Evolutionary conservation across 768 basidiomycete species (phyloP).

Genomic region (Coprinopsis marcescibilis): DNA sequence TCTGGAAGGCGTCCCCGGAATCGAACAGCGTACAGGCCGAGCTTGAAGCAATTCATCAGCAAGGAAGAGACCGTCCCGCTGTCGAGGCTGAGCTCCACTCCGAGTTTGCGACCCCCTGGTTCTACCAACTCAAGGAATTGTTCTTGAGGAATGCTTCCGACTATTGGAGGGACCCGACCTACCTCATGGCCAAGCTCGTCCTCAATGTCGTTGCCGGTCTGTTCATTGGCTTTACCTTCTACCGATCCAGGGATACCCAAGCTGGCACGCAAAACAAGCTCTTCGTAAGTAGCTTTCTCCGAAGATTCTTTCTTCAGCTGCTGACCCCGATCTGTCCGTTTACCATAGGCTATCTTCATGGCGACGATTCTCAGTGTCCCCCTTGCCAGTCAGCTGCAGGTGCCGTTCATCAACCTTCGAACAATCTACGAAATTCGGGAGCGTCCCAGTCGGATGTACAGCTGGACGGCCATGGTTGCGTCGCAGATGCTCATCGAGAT

Average conservation of each 20-base stretch:
- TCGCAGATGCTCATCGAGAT: slow-evolving; percentile 52
- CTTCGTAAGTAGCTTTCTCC: slow-evolving; percentile 56
- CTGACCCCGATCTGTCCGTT: not conserved
- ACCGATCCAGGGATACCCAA: slow-evolving; percentile 43
- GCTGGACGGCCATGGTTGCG: slow-evolving; percentile 54
- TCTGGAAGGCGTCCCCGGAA: slow-evolving; percentile 55
- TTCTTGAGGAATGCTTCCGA: slow-evolving; percentile 38
- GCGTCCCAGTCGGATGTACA: slow-evolving; percentile 58
- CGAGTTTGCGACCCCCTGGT: slow-evolving; percentile 51
- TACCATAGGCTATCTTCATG: slow-evolving; percentile 47
- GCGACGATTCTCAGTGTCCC: slow-evolving; percentile 46
- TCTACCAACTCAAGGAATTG: slow-evolving; percentile 39
- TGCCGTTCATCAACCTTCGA: slow-evolving; percentile 54
- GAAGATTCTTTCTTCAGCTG: slow-evolving; percentile 13
- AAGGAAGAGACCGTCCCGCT: slow-evolving; percentile 38
- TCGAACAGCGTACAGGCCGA: slow-evolving; percentile 27
- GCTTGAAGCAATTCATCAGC: slow-evolving; percentile 41
- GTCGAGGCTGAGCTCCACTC: slow-evolving; percentile 32
- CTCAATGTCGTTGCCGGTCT: slow-evolving; percentile 50
- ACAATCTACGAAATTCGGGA: slow-evolving; percentile 64
- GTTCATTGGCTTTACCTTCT: slow-evolving; percentile 63
- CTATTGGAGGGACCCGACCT: slow-evolving; percentile 55
- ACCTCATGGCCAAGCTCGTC: slow-evolving; percentile 52
- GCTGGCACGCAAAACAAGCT: slow-evolving; percentile 63
- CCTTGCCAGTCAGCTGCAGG: slow-evolving; percentile 58